phyloP scores from a whole-genome alignment of 306 rosid genomes.

The Dryas octopetala region DNA sequence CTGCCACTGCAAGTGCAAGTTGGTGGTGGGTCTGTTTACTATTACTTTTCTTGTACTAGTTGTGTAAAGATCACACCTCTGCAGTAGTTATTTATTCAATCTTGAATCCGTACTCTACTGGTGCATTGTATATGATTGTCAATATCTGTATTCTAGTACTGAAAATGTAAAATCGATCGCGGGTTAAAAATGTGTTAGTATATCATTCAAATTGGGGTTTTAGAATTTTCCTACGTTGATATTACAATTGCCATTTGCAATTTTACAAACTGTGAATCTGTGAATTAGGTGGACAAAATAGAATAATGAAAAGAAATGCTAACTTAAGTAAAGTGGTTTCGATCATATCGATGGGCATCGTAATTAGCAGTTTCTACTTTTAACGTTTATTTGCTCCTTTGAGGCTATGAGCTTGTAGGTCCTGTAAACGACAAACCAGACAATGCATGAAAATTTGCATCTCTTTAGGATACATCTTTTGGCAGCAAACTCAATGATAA shows the following conservation, averaged over 20 bases:
- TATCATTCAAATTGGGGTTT: too few relatives aligned
- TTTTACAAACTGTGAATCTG: not conserved
- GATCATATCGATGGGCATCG: conserved; percentile 17
- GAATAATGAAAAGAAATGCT: not conserved
- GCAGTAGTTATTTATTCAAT: not conserved
- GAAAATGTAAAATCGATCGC: too few relatives aligned
- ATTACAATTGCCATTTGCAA: not conserved
- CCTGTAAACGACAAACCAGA: not conserved
- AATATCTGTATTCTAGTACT: too few relatives aligned
- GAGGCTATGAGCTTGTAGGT: not conserved
- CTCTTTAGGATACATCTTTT: not conserved
- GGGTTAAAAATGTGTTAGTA: too few relatives aligned
- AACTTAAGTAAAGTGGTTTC: not conserved
- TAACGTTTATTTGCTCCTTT: not conserved
- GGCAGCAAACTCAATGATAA: not conserved
- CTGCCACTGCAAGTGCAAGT: too few relatives aligned
- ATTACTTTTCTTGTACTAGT: too few relatives aligned
- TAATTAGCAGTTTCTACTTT: conserved; percentile 1
- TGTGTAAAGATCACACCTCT: not conserved
- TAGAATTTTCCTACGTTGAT: too few relatives aligned
- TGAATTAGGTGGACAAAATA: not conserved
- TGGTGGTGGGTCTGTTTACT: too few relatives aligned
- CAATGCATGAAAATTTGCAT: conserved; percentile 13
- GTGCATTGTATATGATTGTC: too few relatives aligned
- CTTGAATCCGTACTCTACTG: too few relatives aligned